Base-by-base conservation (phyloP, 352 stramenopile species). In the Globisporangium perplexum region DNA sequence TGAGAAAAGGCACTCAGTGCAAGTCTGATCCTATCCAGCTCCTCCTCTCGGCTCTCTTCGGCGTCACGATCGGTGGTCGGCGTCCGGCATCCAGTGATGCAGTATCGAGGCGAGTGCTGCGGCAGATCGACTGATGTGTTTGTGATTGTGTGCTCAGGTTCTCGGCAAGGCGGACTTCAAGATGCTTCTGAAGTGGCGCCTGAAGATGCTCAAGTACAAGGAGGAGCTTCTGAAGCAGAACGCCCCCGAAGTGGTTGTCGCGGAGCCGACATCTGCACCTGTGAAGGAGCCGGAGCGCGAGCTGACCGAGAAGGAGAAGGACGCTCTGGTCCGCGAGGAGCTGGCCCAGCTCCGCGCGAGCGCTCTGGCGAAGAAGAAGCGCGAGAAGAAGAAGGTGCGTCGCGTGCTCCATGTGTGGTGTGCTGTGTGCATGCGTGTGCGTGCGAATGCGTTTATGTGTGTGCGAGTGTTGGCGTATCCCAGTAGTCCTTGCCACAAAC, bases 111-210 rank as follows among this genome's bases (percentile, higher is more conserved):
- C 33, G 14, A 38, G 33, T 12, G 33, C 2, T 36, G 8, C 11
- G 8, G 11, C 12, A 15, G 2, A 36, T 10, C 10, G 30, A 18
- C 33, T 38, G 10, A 38, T 57, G 23, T 39, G 12, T 35, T 47
- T 18, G 50, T 47, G 1, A 26, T 10, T 41, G 0, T 66, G 90
- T 80, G 80, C 99, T 10, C 79, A 95, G 84, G 84, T 99, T 10
- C 79, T 99, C 15, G 97, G 98, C 47, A 99, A 99, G 51, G 67
- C 72, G 7, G 98, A 99, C 59, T 99, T 99, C 55, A 98, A 98
- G 69, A 73, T 72, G 24, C 62, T 99, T 22, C 69, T 99, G 12
- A 98, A 95, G 51, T 99, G 98, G 98, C 85, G 97, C 20, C 72
- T 96, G 7, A 96, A 96, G 35, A 98, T 99, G 82, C 62, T 74